A percentile compares a stretch with the other conserved stretches of the same genome.
These are phyloP conservation scores for Talaromyces sp. DNA, from an alignment of 2,329 filamentous ascomycete genomes.

Conservation along the genomic window DNA sequence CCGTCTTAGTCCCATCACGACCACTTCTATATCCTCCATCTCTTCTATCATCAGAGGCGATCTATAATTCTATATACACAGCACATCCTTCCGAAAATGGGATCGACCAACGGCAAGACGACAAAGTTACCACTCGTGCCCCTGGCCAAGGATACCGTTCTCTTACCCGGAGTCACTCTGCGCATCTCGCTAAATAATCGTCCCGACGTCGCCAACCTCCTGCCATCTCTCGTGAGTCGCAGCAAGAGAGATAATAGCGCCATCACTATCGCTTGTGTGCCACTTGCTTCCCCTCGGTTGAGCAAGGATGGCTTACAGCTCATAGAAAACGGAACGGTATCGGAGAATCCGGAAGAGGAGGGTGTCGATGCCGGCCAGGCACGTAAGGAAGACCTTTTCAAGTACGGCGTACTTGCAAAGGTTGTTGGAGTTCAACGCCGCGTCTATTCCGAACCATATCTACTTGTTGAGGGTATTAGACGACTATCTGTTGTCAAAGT, in stretches of 20 bases:
- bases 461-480: slow-evolving; percentile 80
- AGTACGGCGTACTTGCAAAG: slow-evolving; percentile 74
- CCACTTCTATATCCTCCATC: background rate
- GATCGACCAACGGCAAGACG: slow-evolving; percentile 33
- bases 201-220: slow-evolving; percentile 79
- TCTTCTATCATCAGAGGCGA: background rate
- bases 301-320: slow-evolving; percentile 70
- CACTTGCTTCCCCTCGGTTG: slow-evolving; percentile 70
- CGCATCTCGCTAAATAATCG: slow-evolving; percentile 79
- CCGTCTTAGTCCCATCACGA: background rate
- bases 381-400: slow-evolving; percentile 69
- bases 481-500: slow-evolving; percentile 71
- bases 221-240: slow-evolving; percentile 77
- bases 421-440: slow-evolving; percentile 73
- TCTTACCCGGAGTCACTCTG: slow-evolving; percentile 79
- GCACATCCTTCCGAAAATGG: slow-evolving; percentile 24
- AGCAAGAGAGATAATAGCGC: slow-evolving; percentile 61
- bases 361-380: slow-evolving; percentile 56
- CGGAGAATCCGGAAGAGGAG: slow-evolving; percentile 40
- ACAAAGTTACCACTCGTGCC: slow-evolving; percentile 69
- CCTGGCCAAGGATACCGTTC: slow-evolving; percentile 70
- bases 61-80: background rate
- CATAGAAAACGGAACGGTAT: slow-evolving; percentile 56
- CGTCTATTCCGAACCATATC: slow-evolving; percentile 67
- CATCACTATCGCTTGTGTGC: slow-evolving; percentile 81